Evolutionary conservation across 805 yeast species (phyloP).

Genomic region (Saccharomycopsis capsularis): DNA sequence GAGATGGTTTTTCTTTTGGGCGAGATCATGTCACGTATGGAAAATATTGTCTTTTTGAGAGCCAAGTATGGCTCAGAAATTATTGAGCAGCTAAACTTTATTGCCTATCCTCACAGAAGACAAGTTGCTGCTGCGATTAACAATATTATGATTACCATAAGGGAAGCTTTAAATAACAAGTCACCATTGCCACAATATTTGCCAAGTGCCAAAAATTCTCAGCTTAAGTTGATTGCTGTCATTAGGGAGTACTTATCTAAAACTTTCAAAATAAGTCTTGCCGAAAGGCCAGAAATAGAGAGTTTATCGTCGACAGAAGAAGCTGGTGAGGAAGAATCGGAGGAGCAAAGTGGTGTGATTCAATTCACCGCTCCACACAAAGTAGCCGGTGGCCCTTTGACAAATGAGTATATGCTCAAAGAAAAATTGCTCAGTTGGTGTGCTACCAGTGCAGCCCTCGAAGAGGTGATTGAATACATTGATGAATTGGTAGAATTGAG

Average conservation of each 20-base stretch:
- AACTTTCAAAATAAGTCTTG: no score
- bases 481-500: slow-evolving; percentile 40
- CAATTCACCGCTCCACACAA: not conserved
- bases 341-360: not conserved
- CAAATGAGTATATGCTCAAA: slow-evolving; percentile 25
- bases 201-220: slow-evolving; percentile 44
- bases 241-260: slow-evolving; percentile 32
- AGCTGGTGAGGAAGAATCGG: not conserved
- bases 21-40: slow-evolving; percentile 42
- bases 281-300: no score
- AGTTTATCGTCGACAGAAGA: not conserved
- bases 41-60: slow-evolving; percentile 38
- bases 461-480: slow-evolving; percentile 42
- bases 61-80: slow-evolving; percentile 40
- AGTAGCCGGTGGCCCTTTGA: not conserved
- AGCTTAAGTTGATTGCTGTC: slow-evolving; percentile 37
- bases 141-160: slow-evolving; percentile 35
- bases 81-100: slow-evolving; percentile 36
- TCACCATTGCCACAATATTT: slow-evolving; percentile 44
- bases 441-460: slow-evolving; percentile 42
- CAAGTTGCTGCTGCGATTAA: slow-evolving; percentile 38
- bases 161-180: slow-evolving; percentile 37
- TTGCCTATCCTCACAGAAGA: slow-evolving; percentile 38
- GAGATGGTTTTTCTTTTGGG: slow-evolving; percentile 41
- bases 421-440: slow-evolving; percentile 44